Conservation (phyloP, 2,329 filamentous ascomycete genomes). For the Clonostachys chloroleuca region DNA sequence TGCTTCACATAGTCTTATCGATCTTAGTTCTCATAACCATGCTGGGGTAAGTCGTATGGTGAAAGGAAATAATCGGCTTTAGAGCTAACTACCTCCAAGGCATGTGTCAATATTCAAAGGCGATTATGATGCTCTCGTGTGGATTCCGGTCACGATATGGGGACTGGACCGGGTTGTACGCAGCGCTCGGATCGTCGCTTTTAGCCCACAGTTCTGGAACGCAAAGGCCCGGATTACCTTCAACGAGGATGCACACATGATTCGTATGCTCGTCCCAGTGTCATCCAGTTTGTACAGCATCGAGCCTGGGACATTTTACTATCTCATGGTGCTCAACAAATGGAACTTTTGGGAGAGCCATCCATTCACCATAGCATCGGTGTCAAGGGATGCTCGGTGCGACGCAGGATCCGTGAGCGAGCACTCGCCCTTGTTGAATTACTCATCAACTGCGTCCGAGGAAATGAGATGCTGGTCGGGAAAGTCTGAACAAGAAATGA, state of each 20-base stretch:
- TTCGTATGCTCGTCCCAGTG: too few species aligned
- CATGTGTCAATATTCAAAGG: conserved; percentile 46
- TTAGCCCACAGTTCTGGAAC: conserved; percentile 29
- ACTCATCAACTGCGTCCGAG: conserved; percentile 1
- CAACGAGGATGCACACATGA: conserved; percentile 10
- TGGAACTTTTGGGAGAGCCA: conserved; percentile 41
- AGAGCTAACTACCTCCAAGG: conserved; percentile 36
- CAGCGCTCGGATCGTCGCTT: conserved; percentile 29
- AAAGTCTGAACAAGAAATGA: conserved; percentile 2
- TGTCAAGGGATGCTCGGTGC: conserved; percentile 2
- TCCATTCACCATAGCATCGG: conserved; percentile 38
- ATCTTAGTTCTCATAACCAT: conserved; percentile 42
- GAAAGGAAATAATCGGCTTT: conserved; percentile 3
- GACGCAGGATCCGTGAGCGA: conserved; percentile 11
- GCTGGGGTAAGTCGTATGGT: conserved; percentile 34
- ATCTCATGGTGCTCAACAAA: conserved; percentile 34
- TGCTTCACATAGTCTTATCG: conserved; percentile 46
- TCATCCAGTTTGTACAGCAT: conserved; percentile 24
- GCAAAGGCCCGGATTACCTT: conserved; percentile 26
- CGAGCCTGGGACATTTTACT: conserved; percentile 36
- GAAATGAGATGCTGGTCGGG: background rate
- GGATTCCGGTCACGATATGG: conserved; percentile 44
- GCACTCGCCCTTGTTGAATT: conserved; percentile 36
- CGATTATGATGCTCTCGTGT: conserved; percentile 42
- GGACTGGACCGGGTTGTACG: conserved; percentile 40